A percentile compares a stretch with the other conserved stretches of the same genome.
Conservation (phyloP, 1,139 yeast species). For the Ogataea hybrid region DNA sequence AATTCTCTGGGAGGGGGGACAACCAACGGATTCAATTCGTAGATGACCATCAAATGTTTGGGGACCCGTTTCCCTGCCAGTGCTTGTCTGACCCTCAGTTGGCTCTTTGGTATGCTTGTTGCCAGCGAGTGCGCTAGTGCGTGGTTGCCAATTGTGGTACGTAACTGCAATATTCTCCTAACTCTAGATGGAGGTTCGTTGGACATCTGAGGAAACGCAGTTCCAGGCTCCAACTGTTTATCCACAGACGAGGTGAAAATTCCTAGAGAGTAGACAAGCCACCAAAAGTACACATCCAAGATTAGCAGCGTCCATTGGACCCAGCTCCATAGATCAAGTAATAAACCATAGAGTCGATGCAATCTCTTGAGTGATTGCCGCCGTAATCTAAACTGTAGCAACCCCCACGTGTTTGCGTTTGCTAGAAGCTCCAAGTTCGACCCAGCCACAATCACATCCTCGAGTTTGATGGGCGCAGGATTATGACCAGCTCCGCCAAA, state of each 20-base stretch:
- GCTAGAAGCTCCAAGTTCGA: constrained; percentile 15
- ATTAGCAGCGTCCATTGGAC: constrained; percentile 3
- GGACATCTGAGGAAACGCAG: constrained; percentile 7
- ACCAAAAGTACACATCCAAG: constrained; percentile 18
- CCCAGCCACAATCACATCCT: constrained; percentile 15
- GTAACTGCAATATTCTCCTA: constrained; percentile 10
- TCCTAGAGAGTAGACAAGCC: constrained; percentile 14
- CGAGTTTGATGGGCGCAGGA: constrained; percentile 4
- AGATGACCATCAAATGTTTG: constrained; percentile 21
- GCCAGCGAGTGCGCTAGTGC: constrained; percentile 21
- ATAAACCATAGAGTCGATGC: constrained; percentile 7
- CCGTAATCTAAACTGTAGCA: constrained; percentile 5
- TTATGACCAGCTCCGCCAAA: constrained; percentile 19
- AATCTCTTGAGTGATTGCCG: constrained; percentile 7
- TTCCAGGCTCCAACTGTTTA: constrained; percentile 2
- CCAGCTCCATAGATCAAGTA: background rate
- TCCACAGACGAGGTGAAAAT: constrained; percentile 18
- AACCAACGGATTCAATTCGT: constrained; percentile 28
- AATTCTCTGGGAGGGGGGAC: constrained; percentile 39
- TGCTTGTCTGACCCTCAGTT: constrained; percentile 18
- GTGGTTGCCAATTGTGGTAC: constrained; percentile 21
- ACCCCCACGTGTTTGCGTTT: constrained; percentile 11
- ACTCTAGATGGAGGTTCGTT: background rate
- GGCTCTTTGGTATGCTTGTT: constrained; percentile 21
- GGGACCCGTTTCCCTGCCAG: constrained; percentile 22